Conservation (phyloP, 2,329 filamentous ascomycete species). For the Colletotrichum sidae region DNA sequence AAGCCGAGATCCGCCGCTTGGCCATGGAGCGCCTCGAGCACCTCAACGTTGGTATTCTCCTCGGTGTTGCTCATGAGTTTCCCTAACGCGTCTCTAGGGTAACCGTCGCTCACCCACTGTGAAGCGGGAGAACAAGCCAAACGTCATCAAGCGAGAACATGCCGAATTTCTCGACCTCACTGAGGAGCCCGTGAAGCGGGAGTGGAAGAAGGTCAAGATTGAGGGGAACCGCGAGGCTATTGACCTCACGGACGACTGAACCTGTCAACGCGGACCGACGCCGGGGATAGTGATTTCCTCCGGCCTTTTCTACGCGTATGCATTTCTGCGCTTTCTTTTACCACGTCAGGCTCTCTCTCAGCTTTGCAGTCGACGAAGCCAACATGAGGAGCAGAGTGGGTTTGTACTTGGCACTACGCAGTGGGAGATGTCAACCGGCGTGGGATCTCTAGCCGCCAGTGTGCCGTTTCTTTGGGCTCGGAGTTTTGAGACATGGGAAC, state of each 20-base stretch:
- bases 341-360: background rate
- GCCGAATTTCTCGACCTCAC: slow-evolving; percentile 35
- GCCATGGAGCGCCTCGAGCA: slow-evolving; percentile 31
- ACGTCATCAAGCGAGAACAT: slow-evolving; percentile 31
- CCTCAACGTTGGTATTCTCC: slow-evolving; percentile 18
- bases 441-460: background rate
- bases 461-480: background rate
- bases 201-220: slow-evolving; percentile 37
- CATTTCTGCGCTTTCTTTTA: background rate
- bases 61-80: background rate
- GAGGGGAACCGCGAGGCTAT: slow-evolving; percentile 30
- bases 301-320: background rate
- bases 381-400: no score
- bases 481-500: background rate
- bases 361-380: no score
- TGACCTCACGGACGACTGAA: slow-evolving; percentile 38
- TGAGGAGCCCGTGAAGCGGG: slow-evolving; percentile 22
- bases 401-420: no score
- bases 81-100: background rate
- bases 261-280: background rate
- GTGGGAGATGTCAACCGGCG: no score
- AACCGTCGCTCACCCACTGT: slow-evolving; percentile 13
- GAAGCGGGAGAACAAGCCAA: slow-evolving; percentile 24
- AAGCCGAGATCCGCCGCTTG: slow-evolving; percentile 32
- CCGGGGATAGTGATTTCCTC: background rate